These are phyloP conservation scores for Galeopsis tetrahit DNA, from an alignment of 257 asterid species.

Conservation along the genomic window DNA sequence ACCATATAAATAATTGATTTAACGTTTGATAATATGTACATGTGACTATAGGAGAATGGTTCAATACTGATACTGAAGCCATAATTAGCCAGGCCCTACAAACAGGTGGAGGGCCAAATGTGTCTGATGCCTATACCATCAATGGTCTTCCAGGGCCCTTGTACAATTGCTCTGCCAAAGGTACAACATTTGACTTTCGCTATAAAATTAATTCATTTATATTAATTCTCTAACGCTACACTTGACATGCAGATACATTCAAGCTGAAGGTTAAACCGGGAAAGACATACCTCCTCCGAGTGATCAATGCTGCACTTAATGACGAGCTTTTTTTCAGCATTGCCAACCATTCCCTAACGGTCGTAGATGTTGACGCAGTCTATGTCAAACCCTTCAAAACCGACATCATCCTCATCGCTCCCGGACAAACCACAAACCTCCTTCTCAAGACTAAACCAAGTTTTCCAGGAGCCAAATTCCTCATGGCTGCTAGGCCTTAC, in stretches of 20 bases:
- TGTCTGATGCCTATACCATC: conserved; percentile 33
- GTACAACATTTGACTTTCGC: background rate
- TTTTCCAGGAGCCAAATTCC: conserved; percentile 17
- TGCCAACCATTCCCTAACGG: conserved; percentile 30
- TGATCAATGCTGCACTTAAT: conserved; percentile 36
- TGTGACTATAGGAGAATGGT: conserved; percentile 30
- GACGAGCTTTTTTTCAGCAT: conserved; percentile 37
- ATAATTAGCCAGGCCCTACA: conserved; percentile 29
- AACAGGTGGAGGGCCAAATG: conserved; percentile 35
- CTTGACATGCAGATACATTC: conserved; percentile 21
- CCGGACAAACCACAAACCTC: conserved; percentile 34
- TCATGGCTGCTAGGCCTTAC: conserved; percentile 32
- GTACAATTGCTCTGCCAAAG: conserved; percentile 32
- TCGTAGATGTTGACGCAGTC: conserved; percentile 26
- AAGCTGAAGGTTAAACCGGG: conserved; percentile 31
- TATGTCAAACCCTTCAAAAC: conserved; percentile 32
- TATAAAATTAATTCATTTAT: no score
- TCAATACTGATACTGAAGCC: conserved; percentile 30
- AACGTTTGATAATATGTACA: no score
- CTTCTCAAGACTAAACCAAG: conserved; percentile 26
- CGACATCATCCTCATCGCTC: conserved; percentile 23
- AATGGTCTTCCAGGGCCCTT: conserved; percentile 33
- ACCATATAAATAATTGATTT: background rate
- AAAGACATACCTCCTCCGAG: conserved; percentile 26
- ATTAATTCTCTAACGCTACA: no score